Base-by-base conservation (phyloP, 306 rosid species). In the Castanopsis chinensis region DNA sequence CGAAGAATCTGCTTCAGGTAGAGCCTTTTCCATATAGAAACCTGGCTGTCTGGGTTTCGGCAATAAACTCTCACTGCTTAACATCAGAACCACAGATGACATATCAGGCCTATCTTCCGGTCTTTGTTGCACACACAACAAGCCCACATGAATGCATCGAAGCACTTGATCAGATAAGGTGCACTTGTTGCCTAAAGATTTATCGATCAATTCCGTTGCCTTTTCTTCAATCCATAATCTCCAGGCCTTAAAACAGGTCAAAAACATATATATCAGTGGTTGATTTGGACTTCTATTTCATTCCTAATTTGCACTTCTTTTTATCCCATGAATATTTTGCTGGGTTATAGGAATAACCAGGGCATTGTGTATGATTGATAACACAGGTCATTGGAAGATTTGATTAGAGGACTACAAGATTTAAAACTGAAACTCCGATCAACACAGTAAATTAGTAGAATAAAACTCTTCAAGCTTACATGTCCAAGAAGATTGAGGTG, bases 91-190 rank as follows among this genome's bases (percentile, higher is more conserved):
- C 8, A 90, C 89, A 74, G 83, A 63, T 0, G 88, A 68, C 92
- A 90, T 90, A 77, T 81, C 78, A 65, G 92, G 94, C 85, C 94
- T 83, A 41, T 88, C 90, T 3, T 67, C 83, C 0, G 86, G 89
- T 68, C 69, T 77, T 4, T 76, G 83, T 49, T 89, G 95, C 21
- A 87, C 77, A 52, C 95, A 88, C 37, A 89, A 57, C 72, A 91
- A 88, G 45, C 89, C 86, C 2, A 91, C 76, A 32, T 90, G 90
- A 19, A 87, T 84, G 87, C 90, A 89, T 8, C 90, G 72, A 8
- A 85, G 4, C 60, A 68, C 77, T 20, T 41, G 12, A 41, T 85
- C 82, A 2, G 79, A 80, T 28, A 25, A 0, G 9, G 4, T 77
- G 3, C 14, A 3, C 6, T 10, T 1, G 3, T 73, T 76, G 1